These are phyloP conservation scores for Euphorbia celastroides DNA, from an alignment of 441 rosid species.

Conservation along the genomic window DNA sequence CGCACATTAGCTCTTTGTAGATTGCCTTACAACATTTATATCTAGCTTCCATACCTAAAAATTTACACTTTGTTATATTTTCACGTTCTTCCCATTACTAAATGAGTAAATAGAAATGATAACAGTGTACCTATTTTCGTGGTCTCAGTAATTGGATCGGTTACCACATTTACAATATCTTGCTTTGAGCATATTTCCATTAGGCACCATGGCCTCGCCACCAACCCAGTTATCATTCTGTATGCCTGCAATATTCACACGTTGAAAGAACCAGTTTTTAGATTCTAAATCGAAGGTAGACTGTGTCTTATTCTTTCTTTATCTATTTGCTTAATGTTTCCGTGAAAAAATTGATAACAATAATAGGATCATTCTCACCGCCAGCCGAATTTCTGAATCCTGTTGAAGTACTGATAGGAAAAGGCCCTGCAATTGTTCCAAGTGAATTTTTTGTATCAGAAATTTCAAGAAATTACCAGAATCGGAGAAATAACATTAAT, in stretches of 20 bases:
- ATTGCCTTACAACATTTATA: slow-evolving; percentile 75
- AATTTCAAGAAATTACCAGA: not conserved
- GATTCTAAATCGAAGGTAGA: not conserved
- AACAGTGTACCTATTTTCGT: slow-evolving; percentile 60
- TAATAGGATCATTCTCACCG: slow-evolving; percentile 41
- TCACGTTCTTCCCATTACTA: not conserved
- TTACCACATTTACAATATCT: slow-evolving; percentile 58
- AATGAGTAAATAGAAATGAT: not conserved
- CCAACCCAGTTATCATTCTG: slow-evolving; percentile 69
- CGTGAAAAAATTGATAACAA: slow-evolving; percentile 4
- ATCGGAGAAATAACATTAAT: not conserved
- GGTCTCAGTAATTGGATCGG: slow-evolving; percentile 60
- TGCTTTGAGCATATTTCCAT: slow-evolving; percentile 71
- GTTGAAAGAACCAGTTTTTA: not conserved
- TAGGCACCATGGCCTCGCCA: slow-evolving; percentile 75
- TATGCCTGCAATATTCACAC: slow-evolving; percentile 49
- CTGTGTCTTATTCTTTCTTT: not conserved
- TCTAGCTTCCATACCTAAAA: slow-evolving; percentile 74
- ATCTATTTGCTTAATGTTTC: not conserved
- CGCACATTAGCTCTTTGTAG: slow-evolving; percentile 43
- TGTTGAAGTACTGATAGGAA: slow-evolving; percentile 68
- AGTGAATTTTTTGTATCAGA: slow-evolving; percentile 3
- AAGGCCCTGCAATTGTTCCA: slow-evolving; percentile 57
- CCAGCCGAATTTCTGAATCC: slow-evolving; percentile 67
- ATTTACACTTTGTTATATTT: slow-evolving; percentile 8